Conservation (phyloP, 2,329 filamentous ascomycete genomes). For the Venturia effusa region DNA sequence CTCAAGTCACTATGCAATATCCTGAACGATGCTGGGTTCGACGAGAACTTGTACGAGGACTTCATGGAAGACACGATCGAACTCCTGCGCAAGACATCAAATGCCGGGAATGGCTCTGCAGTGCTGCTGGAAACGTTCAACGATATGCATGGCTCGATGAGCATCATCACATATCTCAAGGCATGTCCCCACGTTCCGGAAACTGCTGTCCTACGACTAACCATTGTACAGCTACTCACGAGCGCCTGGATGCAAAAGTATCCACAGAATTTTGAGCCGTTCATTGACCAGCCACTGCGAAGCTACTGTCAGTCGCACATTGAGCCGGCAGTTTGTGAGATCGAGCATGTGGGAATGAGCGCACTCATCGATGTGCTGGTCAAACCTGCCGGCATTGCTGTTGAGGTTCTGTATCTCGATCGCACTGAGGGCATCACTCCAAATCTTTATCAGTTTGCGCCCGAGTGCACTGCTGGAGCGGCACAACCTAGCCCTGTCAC, state of each 20-base stretch:
- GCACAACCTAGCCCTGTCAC: conserved; percentile 42
- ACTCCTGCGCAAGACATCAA: conserved; percentile 53
- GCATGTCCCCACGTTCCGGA: conserved; percentile 24
- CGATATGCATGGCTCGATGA: conserved; percentile 52
- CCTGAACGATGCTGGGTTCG: conserved; percentile 58
- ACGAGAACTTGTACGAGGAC: conserved; percentile 64
- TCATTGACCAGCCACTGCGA: conserved; percentile 51
- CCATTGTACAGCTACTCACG: conserved; percentile 55
- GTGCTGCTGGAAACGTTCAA: conserved; percentile 63
- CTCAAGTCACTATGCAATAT: conserved; percentile 61
- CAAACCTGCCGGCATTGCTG: conserved; percentile 63
- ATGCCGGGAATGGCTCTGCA: conserved; percentile 48
- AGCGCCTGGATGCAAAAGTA: conserved; percentile 75
- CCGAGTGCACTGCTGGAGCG: conserved; percentile 33
- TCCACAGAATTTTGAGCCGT: conserved; percentile 57
- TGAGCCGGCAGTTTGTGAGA: conserved; percentile 68
- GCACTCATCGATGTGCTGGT: conserved; percentile 70
- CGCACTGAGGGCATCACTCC: conserved; percentile 68
- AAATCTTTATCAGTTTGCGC: conserved; percentile 53
- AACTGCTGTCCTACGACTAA: conserved; percentile 13
- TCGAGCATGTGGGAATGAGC: conserved; percentile 79
- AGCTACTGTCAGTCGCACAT: conserved; percentile 61
- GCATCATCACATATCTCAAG: conserved; percentile 75
- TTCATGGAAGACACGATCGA: conserved; percentile 67
- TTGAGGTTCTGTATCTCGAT: conserved; percentile 88